Percentiles rank a stretch among this genome's conserved stretches.
Evolutionary conservation across 1,284 basidiomycete species (phyloP).

Genomic region (Irpex lacteus): DNA sequence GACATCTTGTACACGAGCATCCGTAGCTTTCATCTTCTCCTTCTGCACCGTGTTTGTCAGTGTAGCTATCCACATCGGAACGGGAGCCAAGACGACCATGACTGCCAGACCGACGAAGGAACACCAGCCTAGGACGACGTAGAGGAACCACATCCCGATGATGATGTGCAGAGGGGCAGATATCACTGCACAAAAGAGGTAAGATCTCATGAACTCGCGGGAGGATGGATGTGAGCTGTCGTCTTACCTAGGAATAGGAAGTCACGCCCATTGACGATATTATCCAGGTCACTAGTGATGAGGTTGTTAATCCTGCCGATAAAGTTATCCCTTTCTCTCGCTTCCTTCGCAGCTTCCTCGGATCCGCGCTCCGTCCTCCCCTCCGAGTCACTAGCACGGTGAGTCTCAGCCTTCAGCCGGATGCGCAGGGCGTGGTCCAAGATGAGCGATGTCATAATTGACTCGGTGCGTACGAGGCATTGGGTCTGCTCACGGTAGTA

Average conservation of each 20-base stretch:
- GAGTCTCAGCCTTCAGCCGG: constrained; percentile 56
- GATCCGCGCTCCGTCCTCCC: constrained; percentile 5
- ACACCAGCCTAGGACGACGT: constrained; percentile 46
- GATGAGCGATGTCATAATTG: constrained; percentile 65
- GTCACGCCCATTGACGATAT: constrained; percentile 27
- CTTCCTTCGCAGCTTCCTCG: constrained; percentile 8
- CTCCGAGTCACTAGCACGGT: neutral
- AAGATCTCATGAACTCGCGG: neutral
- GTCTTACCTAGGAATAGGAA: constrained; percentile 22
- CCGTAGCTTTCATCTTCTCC: constrained; percentile 38
- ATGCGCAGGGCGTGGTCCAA: constrained; percentile 72
- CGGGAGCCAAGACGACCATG: constrained; percentile 51
- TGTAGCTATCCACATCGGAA: constrained; percentile 39
- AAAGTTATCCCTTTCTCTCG: constrained; percentile 33
- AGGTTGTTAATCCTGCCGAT: constrained; percentile 48
- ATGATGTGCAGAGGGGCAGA: constrained; percentile 36
- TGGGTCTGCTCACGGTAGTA: constrained; percentile 29
- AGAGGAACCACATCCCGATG: constrained; percentile 42
- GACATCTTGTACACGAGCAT: constrained; percentile 46
- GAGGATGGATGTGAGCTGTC: neutral
- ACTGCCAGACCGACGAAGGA: constrained; percentile 49
- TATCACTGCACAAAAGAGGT: constrained; percentile 7
- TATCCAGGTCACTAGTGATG: constrained; percentile 32
- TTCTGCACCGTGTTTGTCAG: constrained; percentile 29
- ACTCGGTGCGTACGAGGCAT: constrained; percentile 52